These are phyloP conservation scores for Alliaria petiolata DNA, from an alignment of 345 rosid species.

Conservation along the genomic window DNA sequence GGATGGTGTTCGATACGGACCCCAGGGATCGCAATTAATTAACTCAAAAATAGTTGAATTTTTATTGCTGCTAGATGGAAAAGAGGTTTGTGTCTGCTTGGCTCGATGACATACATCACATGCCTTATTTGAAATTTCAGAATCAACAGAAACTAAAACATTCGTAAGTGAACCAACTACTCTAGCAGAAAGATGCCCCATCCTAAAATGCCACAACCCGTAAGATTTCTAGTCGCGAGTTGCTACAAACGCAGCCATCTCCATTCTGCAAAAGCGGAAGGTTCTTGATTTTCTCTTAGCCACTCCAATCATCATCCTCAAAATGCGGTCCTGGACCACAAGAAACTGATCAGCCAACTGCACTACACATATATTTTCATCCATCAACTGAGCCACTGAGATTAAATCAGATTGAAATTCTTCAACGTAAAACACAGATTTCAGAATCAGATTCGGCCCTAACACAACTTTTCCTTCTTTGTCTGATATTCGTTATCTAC, in stretches of 20 bases:
- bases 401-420: not conserved
- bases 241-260: not conserved
- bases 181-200: no score
- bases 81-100: no score
- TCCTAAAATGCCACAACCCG: not conserved
- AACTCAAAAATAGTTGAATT: not conserved
- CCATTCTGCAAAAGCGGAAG: no score
- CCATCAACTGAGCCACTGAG: not conserved
- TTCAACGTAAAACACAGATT: not conserved
- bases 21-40: not conserved
- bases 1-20: not conserved
- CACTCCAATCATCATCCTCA: not conserved
- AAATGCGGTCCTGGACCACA: not conserved
- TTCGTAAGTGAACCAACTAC: no score
- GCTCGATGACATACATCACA: no score
- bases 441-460: not conserved
- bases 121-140: no score
- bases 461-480: not conserved
- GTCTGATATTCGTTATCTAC: not conserved
- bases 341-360: not conserved
- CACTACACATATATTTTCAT: not conserved
- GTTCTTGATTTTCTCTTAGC: not conserved
- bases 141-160: no score
- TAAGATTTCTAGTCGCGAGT: no score
- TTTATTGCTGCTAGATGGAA: not conserved